Base-by-base conservation (phyloP, 1,284 basidiomycete genomes). In the Ceratobasidium sp. region DNA sequence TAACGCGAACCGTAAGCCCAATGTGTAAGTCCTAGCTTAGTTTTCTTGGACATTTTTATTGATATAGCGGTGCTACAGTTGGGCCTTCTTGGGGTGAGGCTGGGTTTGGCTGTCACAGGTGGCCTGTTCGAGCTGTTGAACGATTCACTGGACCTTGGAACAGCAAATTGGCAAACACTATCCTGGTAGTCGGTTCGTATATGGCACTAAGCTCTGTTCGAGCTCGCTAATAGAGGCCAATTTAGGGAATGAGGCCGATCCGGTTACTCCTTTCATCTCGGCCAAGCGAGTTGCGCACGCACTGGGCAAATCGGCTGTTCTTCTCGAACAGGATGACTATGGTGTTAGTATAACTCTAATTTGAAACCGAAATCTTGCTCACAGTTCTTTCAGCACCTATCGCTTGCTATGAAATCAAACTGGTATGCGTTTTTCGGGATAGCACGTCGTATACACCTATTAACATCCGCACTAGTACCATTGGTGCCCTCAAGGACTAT, bases 171-270 rank as follows among this genome's bases (percentile, higher is more conserved):
- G 27, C 70, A 3, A 69, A 71, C 35, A 32, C 64, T 3, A 62
- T 71, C 42, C 31, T 71, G n/a, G 64, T 71, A 13, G 60, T 71
- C 22, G 70, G 60, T 65, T 20, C n/a, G 32, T 47, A 12, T 20
- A 40, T 40, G 8, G 38, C 38, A 8, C 8, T 40, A 40, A 8
- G 38, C 8, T 40, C 38, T 17, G 8, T 40, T 40, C 38, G 8
- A 17, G 38, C 8, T 17, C 38, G 8, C 38, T 8, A 40, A 40
- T 40, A 17, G 38, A 17, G 17, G 17, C 38, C 38, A 4, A 49
- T 49, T 49, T 58, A 57, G 64, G 67, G 4, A 70, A 70, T 29
- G 25, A 49, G 25, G 69, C 65, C 3, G 69, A 70, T 35, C 69
- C 69, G 1, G 38, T 69, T 22, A 70, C 69, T 12, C 69, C 69